Conservation (phyloP, 768 basidiomycete genomes). For the Cystofilobasidium ferigula region DNA sequence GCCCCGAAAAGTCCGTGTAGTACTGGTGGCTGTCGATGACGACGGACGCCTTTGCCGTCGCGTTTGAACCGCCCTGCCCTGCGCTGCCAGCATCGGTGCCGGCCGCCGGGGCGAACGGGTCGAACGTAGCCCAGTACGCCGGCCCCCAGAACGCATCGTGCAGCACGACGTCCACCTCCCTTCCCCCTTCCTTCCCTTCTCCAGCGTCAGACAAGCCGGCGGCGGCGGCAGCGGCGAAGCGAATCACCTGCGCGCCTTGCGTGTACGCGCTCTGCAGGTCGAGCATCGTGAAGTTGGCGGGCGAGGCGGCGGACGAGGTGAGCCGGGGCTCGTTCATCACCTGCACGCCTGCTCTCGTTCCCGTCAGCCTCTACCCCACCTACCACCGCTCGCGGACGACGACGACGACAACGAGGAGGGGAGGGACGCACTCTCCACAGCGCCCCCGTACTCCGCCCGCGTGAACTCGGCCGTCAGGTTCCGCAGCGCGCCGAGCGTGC, state of each 20-base stretch:
- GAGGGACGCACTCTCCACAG: conserved; percentile 30
- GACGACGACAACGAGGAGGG: background rate
- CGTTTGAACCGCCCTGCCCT: background rate
- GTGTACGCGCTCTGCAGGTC: conserved; percentile 34
- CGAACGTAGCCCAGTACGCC: conserved; percentile 34
- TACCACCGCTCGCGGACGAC: too few relatives aligned
- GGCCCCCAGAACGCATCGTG: conserved; percentile 38
- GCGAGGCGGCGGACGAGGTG: background rate
- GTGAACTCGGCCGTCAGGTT: conserved; percentile 35
- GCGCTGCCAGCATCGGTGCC: background rate
- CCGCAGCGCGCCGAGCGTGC: conserved; percentile 10
- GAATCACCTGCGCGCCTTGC: conserved; percentile 25
- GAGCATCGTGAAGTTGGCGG: conserved; percentile 31
- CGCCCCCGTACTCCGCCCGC: conserved; percentile 31
- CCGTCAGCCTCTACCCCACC: background rate
- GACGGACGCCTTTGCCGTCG: too few relatives aligned
- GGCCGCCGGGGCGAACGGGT: conserved; percentile 26
- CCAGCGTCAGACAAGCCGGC: too few relatives aligned
- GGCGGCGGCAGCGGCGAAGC: conserved; percentile 4
- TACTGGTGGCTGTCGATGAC: conserved; percentile 35
- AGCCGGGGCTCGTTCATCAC: conserved; percentile 37
- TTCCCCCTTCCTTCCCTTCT: too few relatives aligned
- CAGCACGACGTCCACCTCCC: conserved; percentile 30
- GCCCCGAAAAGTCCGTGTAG: conserved; percentile 33
- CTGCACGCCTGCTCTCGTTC: conserved; percentile 31